Percentiles rank a stretch among this genome's conserved stretches.
Conservation (phyloP, 1,284 basidiomycete genomes). For the Cryptococcus sp. region DNA sequence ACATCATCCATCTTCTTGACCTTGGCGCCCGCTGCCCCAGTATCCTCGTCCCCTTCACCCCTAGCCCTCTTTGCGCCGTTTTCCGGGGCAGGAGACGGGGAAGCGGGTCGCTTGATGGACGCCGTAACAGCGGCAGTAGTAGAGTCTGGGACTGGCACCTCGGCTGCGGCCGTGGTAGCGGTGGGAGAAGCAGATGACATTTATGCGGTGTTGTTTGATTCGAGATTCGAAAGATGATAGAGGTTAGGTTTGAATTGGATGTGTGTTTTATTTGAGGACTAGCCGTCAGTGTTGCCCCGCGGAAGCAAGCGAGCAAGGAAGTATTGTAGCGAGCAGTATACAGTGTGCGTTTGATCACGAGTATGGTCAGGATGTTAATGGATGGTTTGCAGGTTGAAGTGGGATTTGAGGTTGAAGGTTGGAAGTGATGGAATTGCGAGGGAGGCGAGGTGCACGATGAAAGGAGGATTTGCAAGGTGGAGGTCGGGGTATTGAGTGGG, state of each 20-base stretch:
- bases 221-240: background rate
- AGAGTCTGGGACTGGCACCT: too few species aligned
- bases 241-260: background rate
- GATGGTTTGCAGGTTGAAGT: background rate
- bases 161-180: background rate
- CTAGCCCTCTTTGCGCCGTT: slow-evolving; percentile 5
- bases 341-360: background rate
- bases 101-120: slow-evolving; percentile 18
- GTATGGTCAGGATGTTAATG: slow-evolving; percentile 4
- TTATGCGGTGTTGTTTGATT: background rate
- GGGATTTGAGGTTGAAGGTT: background rate
- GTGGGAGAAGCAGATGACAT: slow-evolving; percentile 16
- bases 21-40: slow-evolving; percentile 8
- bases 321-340: background rate
- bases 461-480: slow-evolving; percentile 1
- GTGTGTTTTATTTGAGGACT: slow-evolving; percentile 2
- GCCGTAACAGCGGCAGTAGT: slow-evolving; percentile 1
- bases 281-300: slow-evolving; percentile 4
- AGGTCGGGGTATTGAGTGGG: background rate
- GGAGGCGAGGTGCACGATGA: background rate
- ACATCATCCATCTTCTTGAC: slow-evolving; percentile 46
- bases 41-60: slow-evolving; percentile 2
- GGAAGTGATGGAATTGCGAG: too few species aligned
- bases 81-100: slow-evolving; percentile 12
- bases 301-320: too few species aligned